Conservation (phyloP, 2,329 filamentous ascomycete genomes). For the Fusarium sambucinum region DNA sequence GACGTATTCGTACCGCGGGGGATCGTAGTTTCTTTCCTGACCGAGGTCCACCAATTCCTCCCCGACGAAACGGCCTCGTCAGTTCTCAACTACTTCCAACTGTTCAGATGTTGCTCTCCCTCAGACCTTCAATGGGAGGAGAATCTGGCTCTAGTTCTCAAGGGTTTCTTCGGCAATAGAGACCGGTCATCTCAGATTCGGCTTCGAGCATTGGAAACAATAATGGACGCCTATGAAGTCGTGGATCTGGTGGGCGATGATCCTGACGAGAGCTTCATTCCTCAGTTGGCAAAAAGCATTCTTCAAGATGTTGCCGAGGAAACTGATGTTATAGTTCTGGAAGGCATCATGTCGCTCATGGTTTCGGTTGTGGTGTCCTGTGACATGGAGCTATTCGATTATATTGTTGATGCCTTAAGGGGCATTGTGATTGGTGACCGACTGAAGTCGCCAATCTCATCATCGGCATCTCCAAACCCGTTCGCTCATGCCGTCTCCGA, state of each 20-base stretch:
- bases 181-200: slow-evolving; percentile 72
- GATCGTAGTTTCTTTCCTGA: slow-evolving; percentile 75
- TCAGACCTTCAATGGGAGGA: slow-evolving; percentile 76
- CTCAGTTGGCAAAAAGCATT: slow-evolving; percentile 70
- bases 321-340: slow-evolving; percentile 72
- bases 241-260: slow-evolving; percentile 70
- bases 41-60: slow-evolving; percentile 70
- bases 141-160: slow-evolving; percentile 70
- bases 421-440: slow-evolving; percentile 64
- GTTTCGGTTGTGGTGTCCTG: slow-evolving; percentile 73
- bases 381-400: slow-evolving; percentile 68
- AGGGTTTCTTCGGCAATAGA: slow-evolving; percentile 73
- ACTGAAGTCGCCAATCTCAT: slow-evolving; percentile 57
- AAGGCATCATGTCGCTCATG: slow-evolving; percentile 73
- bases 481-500: slow-evolving; percentile 40
- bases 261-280: slow-evolving; percentile 68
- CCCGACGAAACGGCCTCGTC: slow-evolving; percentile 73
- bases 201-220: slow-evolving; percentile 69
- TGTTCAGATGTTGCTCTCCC: slow-evolving; percentile 78
- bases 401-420: slow-evolving; percentile 66
- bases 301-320: slow-evolving; percentile 72
- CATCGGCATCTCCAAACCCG: slow-evolving; percentile 45
- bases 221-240: slow-evolving; percentile 71
- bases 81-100: slow-evolving; percentile 75
- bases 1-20: slow-evolving; percentile 72